Percentiles rank a stretch among this genome's conserved stretches.
Evolutionary conservation across 2,329 filamentous ascomycete species (phyloP).

Genomic region (Trichoderma semiorbis): DNA sequence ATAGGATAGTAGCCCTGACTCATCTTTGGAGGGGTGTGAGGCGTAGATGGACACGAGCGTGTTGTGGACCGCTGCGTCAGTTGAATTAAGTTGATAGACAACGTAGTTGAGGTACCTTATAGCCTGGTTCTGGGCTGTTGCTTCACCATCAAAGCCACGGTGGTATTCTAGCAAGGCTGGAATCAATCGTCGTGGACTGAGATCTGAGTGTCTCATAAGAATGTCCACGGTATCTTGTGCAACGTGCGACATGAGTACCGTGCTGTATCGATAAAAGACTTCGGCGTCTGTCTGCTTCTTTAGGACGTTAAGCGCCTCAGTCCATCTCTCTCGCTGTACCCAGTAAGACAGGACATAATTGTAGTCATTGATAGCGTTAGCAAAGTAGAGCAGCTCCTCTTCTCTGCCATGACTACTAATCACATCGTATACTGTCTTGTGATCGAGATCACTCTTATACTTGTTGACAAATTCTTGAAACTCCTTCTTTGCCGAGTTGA

Average conservation of each 20-base stretch:
- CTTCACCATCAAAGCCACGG: conserved; percentile 61
- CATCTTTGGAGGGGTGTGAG: conserved; percentile 76
- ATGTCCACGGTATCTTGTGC: conserved; percentile 89
- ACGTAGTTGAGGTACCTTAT: conserved; percentile 90
- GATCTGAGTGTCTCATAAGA: conserved; percentile 82
- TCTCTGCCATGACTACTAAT: conserved; percentile 94
- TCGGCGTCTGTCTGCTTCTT: conserved; percentile 91
- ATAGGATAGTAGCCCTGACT: conserved; percentile 81
- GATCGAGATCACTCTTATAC: conserved; percentile 83
- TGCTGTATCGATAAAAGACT: conserved; percentile 95
- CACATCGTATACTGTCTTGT: conserved; percentile 90
- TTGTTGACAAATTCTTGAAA: conserved; percentile 84
- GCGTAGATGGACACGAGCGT: conserved; percentile 96
- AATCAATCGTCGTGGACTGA: conserved; percentile 84
- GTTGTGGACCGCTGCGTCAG: conserved; percentile 88
- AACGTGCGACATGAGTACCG: conserved; percentile 88
- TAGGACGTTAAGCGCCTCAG: conserved; percentile 78
- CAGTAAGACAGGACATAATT: conserved; percentile 95
- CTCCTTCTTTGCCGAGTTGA: conserved; percentile 68
- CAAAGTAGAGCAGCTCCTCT: conserved; percentile 87
- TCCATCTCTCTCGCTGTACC: conserved; percentile 93
- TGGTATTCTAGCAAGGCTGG: conserved; percentile 94
- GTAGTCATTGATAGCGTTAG: conserved; percentile 83
- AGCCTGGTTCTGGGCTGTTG: conserved; percentile 79
- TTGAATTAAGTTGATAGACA: conserved; percentile 78